Evolutionary conservation across 2,329 filamentous ascomycete species (phyloP), one percentile per base, ranked within the genome.

Genomic region (Lachnellula arida): DNA sequence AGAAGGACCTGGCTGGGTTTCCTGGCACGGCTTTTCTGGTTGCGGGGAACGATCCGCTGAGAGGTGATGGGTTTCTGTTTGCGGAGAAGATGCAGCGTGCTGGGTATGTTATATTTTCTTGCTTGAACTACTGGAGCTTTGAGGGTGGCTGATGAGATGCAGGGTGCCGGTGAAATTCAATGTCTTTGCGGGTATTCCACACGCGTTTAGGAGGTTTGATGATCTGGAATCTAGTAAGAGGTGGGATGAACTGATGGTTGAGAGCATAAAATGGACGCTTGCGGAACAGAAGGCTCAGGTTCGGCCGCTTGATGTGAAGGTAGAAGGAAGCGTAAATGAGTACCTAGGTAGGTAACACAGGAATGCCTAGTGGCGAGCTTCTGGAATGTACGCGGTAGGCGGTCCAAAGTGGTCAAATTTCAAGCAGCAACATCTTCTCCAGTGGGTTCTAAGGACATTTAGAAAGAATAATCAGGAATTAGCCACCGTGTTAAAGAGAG

Each of bases 151-250:
- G 68, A 78, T 53, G 66, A 76, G 0, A 68, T 3, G 22, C 11
- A 44, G 42, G 8, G 42, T 44, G 22, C 42, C 19, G 6, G 42
- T 44, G 42, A 44, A 22, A 23, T 44, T 44, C 5, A 17, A 74
- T 54, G 59, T 82, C 0, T 81, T 81, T 64, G 73, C 70, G 25
- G 80, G 80, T 0, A 66, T 82, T 0, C 81, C 81, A 0, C 81
- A 83, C 67, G 79, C 75, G 0, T 81, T 81, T 46, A 32, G 42
- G 15, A 32, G 22, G 3, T 54, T 32, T 15, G 28, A 22, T 11
- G 28, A 46, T 17, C 35, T 54, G 23, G 5, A 12, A 19, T 23
- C 51, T 15, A 54, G 42, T 35, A n/a, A 54, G 9, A 22, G 46
- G 22, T 54, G 32, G 35, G 51, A 28, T 17, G 28, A 54, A 44